A percentile compares a stretch with the other conserved stretches of the same genome.
phyloP scores from a whole-genome alignment of 768 basidiomycete species.

The Rhizopogon rudus region DNA sequence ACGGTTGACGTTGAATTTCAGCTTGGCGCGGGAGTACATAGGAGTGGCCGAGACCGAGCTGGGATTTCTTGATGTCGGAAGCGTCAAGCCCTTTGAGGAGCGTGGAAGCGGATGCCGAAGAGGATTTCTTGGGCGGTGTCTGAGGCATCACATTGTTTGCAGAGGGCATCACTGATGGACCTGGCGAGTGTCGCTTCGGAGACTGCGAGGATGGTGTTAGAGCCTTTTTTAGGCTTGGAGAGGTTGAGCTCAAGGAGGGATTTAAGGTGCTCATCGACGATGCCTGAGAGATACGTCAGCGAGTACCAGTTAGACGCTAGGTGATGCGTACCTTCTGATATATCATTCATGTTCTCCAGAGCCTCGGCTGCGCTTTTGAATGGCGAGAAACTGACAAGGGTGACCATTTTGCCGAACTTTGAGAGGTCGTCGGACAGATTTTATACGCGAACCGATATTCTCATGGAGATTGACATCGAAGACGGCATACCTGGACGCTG shows the following conservation, averaged over 20 bases:
- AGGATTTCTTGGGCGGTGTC: constrained; percentile 81
- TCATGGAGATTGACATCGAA: constrained; percentile 86
- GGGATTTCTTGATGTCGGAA: constrained; percentile 87
- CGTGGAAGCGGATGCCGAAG: constrained; percentile 90
- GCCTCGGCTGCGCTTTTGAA: constrained; percentile 94
- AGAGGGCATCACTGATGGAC: constrained; percentile 69
- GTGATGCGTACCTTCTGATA: constrained; percentile 78
- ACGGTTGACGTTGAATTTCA: constrained; percentile 96
- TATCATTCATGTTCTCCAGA: constrained; percentile 91
- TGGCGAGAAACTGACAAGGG: constrained; percentile 84
- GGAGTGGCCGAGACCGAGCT: constrained; percentile 95
- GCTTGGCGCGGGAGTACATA: constrained; percentile 96
- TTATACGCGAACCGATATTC: constrained; percentile 77
- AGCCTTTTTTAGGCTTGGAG: constrained; percentile 67
- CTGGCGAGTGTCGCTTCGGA: constrained; percentile 71
- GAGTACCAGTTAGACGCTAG: neutral
- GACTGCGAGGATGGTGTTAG: constrained; percentile 70
- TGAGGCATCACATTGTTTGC: constrained; percentile 73
- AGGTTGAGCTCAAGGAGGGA: constrained; percentile 86
- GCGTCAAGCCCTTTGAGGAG: constrained; percentile 87
- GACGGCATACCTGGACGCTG: constrained; percentile 89
- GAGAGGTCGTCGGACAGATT: constrained; percentile 70
- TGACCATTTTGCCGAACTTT: constrained; percentile 92
- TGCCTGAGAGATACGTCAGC: constrained; percentile 42
- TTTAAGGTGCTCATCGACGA: constrained; percentile 79